phyloP scores from a whole-genome alignment of 2,329 filamentous ascomycete species.

The Penicillium sp. region DNA sequence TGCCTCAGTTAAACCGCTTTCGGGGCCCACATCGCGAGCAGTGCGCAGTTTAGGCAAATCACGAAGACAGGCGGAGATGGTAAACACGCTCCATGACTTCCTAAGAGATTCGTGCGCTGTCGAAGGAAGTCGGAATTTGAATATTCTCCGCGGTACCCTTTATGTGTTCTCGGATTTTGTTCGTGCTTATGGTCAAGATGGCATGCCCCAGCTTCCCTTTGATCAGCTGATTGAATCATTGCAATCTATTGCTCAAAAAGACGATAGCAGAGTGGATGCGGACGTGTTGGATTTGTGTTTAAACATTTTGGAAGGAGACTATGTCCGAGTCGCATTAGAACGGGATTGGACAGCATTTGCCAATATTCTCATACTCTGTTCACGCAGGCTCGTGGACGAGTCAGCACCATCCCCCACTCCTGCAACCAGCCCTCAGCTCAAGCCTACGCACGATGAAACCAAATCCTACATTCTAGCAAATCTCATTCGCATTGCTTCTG shows the following conservation, averaged over 20 bases:
- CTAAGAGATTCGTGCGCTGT: constrained; percentile 32
- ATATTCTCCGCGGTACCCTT: constrained; percentile 41
- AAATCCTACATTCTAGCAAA: constrained; percentile 40
- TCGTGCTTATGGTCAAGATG: constrained; percentile 39
- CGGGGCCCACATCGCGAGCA: constrained; percentile 43
- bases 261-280: constrained; percentile 40
- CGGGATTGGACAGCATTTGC: constrained; percentile 35
- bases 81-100: constrained; percentile 38
- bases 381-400: constrained; percentile 34
- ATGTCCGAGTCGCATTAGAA: constrained; percentile 30
- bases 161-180: constrained; percentile 43
- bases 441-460: constrained; percentile 33
- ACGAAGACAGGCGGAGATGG: constrained; percentile 38
- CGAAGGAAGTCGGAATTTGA: constrained; percentile 38
- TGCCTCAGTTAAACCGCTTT: constrained; percentile 44
- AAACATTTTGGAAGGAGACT: constrained; percentile 41
- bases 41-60: constrained; percentile 45
- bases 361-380: constrained; percentile 36
- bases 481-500: constrained; percentile 37
- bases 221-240: constrained; percentile 38
- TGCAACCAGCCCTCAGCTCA: constrained; percentile 26
- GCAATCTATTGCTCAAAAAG: constrained; percentile 31
- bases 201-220: constrained; percentile 40
- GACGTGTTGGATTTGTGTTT: constrained; percentile 43
- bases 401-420: constrained; percentile 20